Evolutionary conservation across 2,329 filamentous ascomycete genomes (phyloP).

Genomic region (Biscogniauxia marginata): DNA sequence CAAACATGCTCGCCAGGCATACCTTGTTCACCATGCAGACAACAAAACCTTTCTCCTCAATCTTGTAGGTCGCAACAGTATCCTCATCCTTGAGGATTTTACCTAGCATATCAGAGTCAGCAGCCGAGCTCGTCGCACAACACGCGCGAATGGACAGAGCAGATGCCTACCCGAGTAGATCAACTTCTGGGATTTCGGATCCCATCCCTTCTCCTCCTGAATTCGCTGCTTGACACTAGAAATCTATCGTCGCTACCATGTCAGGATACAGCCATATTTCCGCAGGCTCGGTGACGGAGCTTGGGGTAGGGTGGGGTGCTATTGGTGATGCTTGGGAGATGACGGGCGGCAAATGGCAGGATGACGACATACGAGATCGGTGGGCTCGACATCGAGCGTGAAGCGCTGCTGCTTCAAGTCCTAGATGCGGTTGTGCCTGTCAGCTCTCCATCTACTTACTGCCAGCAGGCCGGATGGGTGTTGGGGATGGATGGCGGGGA

Average conservation of each 20-base stretch:
- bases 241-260: conserved; percentile 56
- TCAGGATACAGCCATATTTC: conserved; percentile 17
- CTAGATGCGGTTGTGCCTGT: conserved; percentile 43
- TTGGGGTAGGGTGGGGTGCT: not conserved
- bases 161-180: conserved; percentile 87
- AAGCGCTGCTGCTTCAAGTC: conserved; percentile 99
- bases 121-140: conserved; percentile 2
- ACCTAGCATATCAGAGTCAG: conserved; percentile 54
- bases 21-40: conserved; percentile 99
- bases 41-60: conserved; percentile 99
- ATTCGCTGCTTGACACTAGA: conserved; percentile 92
- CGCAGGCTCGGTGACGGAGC: conserved; percentile 4
- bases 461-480: not conserved
- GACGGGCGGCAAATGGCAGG: conserved; percentile 21
- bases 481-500: not conserved
- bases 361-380: conserved; percentile 73
- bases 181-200: conserved; percentile 84
- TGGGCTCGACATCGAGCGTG: conserved; percentile 88
- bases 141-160: not conserved
- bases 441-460: not conserved
- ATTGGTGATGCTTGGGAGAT: conserved; percentile 6
- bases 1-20: conserved; percentile 25
- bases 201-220: conserved; percentile 89
- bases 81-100: conserved; percentile 99
- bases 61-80: conserved; percentile 94